Conservation (phyloP, 2,329 filamentous ascomycete genomes). For the Dothideomycetes sp. region DNA sequence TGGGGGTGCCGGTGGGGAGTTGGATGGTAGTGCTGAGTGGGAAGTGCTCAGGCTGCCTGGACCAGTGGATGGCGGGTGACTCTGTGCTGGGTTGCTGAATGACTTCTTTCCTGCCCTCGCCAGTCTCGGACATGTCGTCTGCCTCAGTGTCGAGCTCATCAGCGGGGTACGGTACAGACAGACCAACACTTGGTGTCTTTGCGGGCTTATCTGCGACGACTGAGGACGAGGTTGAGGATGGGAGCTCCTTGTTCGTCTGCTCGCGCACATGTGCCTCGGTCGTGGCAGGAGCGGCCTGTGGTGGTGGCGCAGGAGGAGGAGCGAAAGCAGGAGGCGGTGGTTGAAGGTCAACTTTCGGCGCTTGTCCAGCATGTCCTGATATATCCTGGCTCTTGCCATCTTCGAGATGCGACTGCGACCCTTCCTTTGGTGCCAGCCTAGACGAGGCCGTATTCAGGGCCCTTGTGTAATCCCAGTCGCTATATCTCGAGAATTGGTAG, state of each 20-base stretch:
- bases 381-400: no score
- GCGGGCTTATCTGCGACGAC: not conserved
- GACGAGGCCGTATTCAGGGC: no score
- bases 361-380: no score
- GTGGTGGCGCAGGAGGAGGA: not conserved
- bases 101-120: conserved; percentile 26
- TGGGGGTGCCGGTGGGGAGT: conserved; percentile 63
- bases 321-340: no score
- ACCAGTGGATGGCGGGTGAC: conserved; percentile 54
- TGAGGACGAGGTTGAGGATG: not conserved
- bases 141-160: no score
- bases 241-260: not conserved
- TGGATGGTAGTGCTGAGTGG: conserved; percentile 68
- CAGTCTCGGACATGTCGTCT: conserved; percentile 6
- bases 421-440: no score
- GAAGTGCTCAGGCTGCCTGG: conserved; percentile 56
- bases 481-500: conserved; percentile 38
- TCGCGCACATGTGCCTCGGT: not conserved
- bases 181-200: not conserved
- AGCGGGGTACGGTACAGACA: not conserved
- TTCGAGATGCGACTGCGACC: no score
- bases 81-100: conserved; percentile 14
- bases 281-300: not conserved
- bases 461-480: conserved; percentile 11
- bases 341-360: no score